These are phyloP conservation scores for Daldinia sp. DNA, from an alignment of 2,329 filamentous ascomycete species.

Conservation along the genomic window DNA sequence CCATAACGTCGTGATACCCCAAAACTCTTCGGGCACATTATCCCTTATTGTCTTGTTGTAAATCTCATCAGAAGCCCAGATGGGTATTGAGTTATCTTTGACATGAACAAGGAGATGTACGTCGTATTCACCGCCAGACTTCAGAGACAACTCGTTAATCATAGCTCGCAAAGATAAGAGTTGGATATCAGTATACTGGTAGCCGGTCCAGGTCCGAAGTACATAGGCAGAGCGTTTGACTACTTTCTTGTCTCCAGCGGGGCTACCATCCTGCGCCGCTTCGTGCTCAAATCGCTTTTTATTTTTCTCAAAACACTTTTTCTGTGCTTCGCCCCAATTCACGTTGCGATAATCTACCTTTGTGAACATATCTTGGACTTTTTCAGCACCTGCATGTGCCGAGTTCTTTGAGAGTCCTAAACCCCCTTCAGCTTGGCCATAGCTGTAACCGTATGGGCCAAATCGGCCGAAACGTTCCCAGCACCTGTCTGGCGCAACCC, in stretches of 20 bases:
- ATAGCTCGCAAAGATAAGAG: slow-evolving; percentile 71
- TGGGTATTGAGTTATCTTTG: slow-evolving; percentile 54
- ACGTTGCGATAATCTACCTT: slow-evolving; percentile 49
- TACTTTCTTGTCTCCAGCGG: slow-evolving; percentile 31
- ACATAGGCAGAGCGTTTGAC: slow-evolving; percentile 65
- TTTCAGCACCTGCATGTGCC: slow-evolving; percentile 67
- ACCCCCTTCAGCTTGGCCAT: slow-evolving; percentile 70
- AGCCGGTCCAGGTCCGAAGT: slow-evolving; percentile 72
- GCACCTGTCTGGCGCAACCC: slow-evolving; percentile 70
- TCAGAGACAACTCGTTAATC: slow-evolving; percentile 69
- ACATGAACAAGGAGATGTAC: slow-evolving; percentile 61
- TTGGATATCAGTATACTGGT: slow-evolving; percentile 69
- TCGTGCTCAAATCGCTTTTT: slow-evolving; percentile 55
- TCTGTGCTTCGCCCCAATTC: slow-evolving; percentile 48
- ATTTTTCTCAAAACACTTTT: slow-evolving; percentile 56
- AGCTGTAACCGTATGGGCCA: slow-evolving; percentile 74
- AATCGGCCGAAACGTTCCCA: slow-evolving; percentile 75
- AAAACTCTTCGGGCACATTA: slow-evolving; percentile 70
- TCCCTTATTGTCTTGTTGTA: slow-evolving; percentile 63
- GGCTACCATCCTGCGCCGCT: slow-evolving; percentile 1
- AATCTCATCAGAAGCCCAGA: slow-evolving; percentile 43
- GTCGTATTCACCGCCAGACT: slow-evolving; percentile 71
- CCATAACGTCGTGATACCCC: slow-evolving; percentile 73
- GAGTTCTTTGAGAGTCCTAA: slow-evolving; percentile 66
- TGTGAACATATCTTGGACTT: slow-evolving; percentile 49